Conservation (phyloP, 2,329 filamentous ascomycete genomes). For the Pseudogymnoascus verrucosus region DNA sequence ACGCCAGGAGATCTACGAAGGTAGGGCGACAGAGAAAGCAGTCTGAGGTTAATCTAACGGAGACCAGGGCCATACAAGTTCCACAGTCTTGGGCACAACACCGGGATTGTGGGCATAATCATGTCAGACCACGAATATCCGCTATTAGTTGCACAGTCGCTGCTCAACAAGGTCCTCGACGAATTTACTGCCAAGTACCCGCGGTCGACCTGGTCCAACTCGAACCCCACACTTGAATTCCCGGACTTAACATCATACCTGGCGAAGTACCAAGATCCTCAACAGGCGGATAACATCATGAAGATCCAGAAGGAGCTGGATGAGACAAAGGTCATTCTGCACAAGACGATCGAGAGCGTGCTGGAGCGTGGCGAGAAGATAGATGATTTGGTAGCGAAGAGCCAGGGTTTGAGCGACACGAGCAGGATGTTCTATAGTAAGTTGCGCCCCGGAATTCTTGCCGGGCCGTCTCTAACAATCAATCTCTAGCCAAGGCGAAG, state of each 20-base stretch:
- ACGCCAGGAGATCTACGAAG: conserved; percentile 77
- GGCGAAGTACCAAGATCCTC: conserved; percentile 73
- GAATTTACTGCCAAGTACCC: conserved; percentile 77
- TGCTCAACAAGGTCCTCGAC: conserved; percentile 79
- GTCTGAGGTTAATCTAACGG: conserved; percentile 9
- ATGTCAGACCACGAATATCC: conserved; percentile 72
- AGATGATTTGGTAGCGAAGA: conserved; percentile 87
- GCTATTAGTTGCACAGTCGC: conserved; percentile 71
- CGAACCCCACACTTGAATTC: conserved; percentile 49
- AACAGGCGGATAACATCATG: conserved; percentile 83
- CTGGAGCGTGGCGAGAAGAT: conserved; percentile 94
- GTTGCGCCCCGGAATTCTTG: conserved; percentile 21
- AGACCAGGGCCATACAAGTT: conserved; percentile 55
- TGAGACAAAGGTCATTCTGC: conserved; percentile 93
- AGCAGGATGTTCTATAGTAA: conserved; percentile 97
- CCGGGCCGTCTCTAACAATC: background rate
- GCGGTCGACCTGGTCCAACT: conserved; percentile 54
- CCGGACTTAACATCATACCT: conserved; percentile 75
- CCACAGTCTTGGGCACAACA: conserved; percentile 67
- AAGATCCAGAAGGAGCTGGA: conserved; percentile 96
- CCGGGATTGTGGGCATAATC: conserved; percentile 69
- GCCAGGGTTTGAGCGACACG: conserved; percentile 78
- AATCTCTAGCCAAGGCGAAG: conserved; percentile 53
- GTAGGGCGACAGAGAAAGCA: conserved; percentile 32
- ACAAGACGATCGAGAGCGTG: conserved; percentile 90